Evolutionary conservation across 208 protist genomes (phyloP).

Genomic region (Acanthamoeba triangularis): DNA sequence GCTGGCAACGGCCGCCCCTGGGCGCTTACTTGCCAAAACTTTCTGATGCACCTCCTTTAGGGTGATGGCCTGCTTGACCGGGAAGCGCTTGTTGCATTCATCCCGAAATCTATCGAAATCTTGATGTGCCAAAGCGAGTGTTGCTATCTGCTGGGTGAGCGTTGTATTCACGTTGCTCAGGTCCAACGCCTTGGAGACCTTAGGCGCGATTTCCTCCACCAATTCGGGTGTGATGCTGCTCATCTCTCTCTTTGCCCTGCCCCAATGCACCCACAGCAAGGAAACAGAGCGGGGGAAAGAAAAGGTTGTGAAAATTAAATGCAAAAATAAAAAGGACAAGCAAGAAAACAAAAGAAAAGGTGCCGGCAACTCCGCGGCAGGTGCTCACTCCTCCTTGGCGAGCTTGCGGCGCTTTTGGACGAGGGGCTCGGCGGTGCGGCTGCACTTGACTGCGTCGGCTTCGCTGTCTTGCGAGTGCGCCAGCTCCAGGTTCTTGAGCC

Average conservation of each 20-base stretch:
- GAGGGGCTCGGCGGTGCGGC: slow-evolving; percentile 31
- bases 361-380: background rate
- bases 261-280: background rate
- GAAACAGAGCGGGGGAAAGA: background rate
- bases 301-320: background rate
- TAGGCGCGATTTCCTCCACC: slow-evolving; percentile 19
- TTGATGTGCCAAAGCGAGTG: slow-evolving; percentile 8
- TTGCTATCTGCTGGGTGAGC: background rate
- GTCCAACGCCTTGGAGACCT: slow-evolving; percentile 19
- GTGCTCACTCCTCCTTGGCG: background rate
- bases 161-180: background rate
- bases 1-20: background rate
- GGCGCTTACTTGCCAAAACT: background rate
- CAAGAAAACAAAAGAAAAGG: slow-evolving; percentile 5
- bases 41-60: slow-evolving; percentile 53
- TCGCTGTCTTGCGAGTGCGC: slow-evolving; percentile 47
- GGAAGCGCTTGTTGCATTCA: slow-evolving; percentile 43
- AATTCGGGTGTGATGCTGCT: slow-evolving; percentile 28
- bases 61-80: background rate
- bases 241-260: background rate
- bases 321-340: background rate
- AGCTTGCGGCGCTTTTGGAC: slow-evolving; percentile 52
- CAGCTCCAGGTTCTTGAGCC: background rate
- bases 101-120: slow-evolving; percentile 63
- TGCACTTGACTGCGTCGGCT: slow-evolving; percentile 33